Evolutionary conservation across 2,329 filamentous ascomycete genomes (phyloP).

Genomic region (Dactylonectria estremocensis): DNA sequence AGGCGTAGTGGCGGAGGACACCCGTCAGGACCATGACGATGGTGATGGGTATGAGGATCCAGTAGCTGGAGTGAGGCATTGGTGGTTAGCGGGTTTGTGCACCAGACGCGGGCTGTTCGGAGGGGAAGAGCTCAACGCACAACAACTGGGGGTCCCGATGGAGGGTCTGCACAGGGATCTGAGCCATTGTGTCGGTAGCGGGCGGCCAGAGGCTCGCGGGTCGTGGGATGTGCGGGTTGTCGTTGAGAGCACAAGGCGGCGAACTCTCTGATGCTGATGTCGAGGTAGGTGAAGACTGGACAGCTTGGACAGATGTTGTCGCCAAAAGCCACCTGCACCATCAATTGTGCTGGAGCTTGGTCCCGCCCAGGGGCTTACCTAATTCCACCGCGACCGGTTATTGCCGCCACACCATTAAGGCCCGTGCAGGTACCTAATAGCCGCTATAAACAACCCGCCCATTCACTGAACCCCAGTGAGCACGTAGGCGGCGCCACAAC

Average conservation of each 20-base stretch:
- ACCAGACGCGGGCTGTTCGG: constrained; percentile 5
- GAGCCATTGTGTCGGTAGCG: constrained; percentile 74
- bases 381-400: constrained; percentile 17
- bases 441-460: background rate
- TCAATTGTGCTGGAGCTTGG: constrained; percentile 27
- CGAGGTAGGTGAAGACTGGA: constrained; percentile 2
- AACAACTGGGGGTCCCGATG: constrained; percentile 98
- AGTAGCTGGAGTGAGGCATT: constrained; percentile 78
- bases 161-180: constrained; percentile 93
- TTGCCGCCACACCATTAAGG: constrained; percentile 6
- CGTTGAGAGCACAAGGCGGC: constrained; percentile 32
- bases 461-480: constrained; percentile 12
- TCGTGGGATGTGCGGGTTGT: constrained; percentile 24
- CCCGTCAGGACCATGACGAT: constrained; percentile 98
- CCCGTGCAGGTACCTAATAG: constrained; percentile 1
- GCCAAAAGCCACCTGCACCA: constrained; percentile 30
- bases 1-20: constrained; percentile 95
- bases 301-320: constrained; percentile 21
- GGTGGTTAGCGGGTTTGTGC: constrained; percentile 41
- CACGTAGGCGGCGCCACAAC: background rate
- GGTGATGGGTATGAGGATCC: constrained; percentile 98
- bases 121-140: constrained; percentile 67
- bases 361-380: constrained; percentile 22
- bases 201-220: constrained; percentile 31
- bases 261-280: constrained; percentile 24